Evolutionary conservation across 106 monocot genomes (phyloP), one percentile per base, ranked within the genome.

Genomic region (Chionographis japonica): DNA sequence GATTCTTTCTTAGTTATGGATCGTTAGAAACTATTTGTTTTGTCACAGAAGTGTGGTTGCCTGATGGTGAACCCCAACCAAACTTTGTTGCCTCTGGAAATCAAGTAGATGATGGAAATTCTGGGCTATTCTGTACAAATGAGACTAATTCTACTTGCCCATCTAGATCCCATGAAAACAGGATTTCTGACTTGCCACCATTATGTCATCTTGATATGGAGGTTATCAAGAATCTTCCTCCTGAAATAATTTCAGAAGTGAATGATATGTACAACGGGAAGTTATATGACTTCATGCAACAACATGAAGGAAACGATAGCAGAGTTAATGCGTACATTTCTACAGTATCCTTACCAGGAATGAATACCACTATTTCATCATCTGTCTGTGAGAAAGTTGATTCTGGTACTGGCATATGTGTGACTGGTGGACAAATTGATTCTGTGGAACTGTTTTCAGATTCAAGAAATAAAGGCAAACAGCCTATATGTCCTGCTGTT

Each of bases 211-310:
- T 98, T 72, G 92, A 98, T 81, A 56, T 83, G 27, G 83, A 93
- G 18, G 76, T 90, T 40, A 56, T 98, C 39, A 87, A 79, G 75
- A 72, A 83, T 74, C 93, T 98, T 69, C 97, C 92, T 68, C 78
- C 69, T 67, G 97, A 92, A 60, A 87, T 98, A 69, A 57, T 92
- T 40, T 83, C 76, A 60, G 98, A 98, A 70, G 85, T 90, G 67
- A 81, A 93, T 81, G 76, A 75, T 37, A 60, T 84, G 62, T 92
- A 98, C 79, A 73, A 81, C 58, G 98, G 98, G 58, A 80, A 73
- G 55, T 72, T 98, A 38, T 69, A 36, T 70, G 74, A 79, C 60
- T 40, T 83, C 38, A 62, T 98, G 55, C 54, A 74, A 54, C 77
- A 61, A 53, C 50, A 53, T 50, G 58, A 57, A 52, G 37, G 71